phyloP scores from a whole-genome alignment of 495 filamentous ascomycete species.

The Aeminium ludgeri region DNA sequence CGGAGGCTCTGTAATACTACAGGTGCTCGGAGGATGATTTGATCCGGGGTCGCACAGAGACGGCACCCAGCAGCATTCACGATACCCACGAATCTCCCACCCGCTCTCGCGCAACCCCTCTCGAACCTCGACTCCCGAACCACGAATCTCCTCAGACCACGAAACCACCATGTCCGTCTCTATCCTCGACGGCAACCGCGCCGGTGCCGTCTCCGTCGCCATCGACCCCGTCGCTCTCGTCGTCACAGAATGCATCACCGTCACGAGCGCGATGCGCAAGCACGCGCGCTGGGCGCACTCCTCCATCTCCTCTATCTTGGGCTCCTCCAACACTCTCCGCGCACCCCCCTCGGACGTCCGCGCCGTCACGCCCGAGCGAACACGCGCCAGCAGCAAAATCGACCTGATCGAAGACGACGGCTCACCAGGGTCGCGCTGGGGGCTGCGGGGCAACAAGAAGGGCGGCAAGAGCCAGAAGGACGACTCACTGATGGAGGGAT shows the following conservation, averaged over 20 bases:
- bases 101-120: too few species aligned
- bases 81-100: too few species aligned
- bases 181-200: not conserved
- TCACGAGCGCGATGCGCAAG: slow-evolving; percentile 97
- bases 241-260: slow-evolving; percentile 96
- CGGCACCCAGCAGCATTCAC: too few species aligned
- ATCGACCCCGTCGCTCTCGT: slow-evolving; percentile 90
- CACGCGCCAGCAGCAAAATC: slow-evolving; percentile 17
- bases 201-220: slow-evolving; percentile 36
- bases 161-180: slow-evolving; percentile 1
- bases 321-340: slow-evolving; percentile 13
- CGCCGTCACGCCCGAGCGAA: slow-evolving; percentile 2
- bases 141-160: not conserved
- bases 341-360: slow-evolving; percentile 13
- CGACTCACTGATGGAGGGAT: slow-evolving; percentile 90
- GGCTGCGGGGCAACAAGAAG: slow-evolving; percentile 48
- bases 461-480: slow-evolving; percentile 97
- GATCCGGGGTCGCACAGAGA: too few species aligned
- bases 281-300: slow-evolving; percentile 92
- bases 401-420: slow-evolving; percentile 29
- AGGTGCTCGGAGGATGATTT: too few species aligned
- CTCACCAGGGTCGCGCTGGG: slow-evolving; percentile 55
- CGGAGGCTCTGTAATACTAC: too few species aligned
- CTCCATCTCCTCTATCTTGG: slow-evolving; percentile 83
- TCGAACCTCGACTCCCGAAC: not conserved